phyloP scores from a whole-genome alignment of 305 asterid genomes.

The Fraxinus platypoda region DNA sequence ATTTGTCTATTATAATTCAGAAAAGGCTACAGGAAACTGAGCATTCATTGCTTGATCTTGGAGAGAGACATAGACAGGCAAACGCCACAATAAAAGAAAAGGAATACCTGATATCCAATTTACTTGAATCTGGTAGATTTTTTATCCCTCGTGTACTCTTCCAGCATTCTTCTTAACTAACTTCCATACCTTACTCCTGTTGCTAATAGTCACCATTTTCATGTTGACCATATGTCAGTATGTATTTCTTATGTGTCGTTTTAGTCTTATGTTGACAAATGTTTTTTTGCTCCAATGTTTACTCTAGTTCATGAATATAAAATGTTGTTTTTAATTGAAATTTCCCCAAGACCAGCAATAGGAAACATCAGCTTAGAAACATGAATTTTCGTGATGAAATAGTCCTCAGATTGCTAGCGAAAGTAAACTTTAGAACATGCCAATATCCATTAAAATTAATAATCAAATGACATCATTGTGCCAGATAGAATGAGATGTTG shows the following conservation, averaged over 20 bases:
- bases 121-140: constrained; percentile 78
- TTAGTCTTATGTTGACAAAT: not conserved
- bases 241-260: not conserved
- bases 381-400: not conserved
- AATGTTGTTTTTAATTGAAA: not conserved
- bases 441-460: not conserved
- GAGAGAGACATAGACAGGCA: constrained; percentile 83
- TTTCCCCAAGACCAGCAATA: not conserved
- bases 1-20: constrained; percentile 41
- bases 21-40: constrained; percentile 83
- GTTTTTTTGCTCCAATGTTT: not conserved
- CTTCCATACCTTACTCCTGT: not conserved
- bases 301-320: not conserved
- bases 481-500: not conserved
- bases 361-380: not conserved
- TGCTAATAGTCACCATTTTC: not conserved
- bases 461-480: not conserved
- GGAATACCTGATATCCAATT: constrained; percentile 81
- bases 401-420: not conserved
- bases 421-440: not conserved
- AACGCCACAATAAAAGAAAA: constrained; percentile 85
- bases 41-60: constrained; percentile 80
- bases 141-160: constrained; percentile 19
- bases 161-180: not conserved
- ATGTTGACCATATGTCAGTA: not conserved